Evolutionary conservation across 352 stramenopile species (phyloP).

Genomic region (Phytopythium boreale): DNA sequence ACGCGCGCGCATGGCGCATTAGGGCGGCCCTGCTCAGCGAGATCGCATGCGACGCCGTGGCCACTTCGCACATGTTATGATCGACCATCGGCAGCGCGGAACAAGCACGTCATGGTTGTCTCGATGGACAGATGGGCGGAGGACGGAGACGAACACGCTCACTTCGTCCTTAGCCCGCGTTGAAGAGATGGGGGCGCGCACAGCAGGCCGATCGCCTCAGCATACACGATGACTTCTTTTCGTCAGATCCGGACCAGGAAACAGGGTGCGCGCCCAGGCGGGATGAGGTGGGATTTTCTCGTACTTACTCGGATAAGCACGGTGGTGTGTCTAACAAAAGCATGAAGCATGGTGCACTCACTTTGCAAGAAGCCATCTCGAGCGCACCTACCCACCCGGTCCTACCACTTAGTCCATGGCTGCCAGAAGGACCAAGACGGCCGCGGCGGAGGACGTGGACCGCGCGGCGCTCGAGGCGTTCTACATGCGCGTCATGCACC

Average conservation of each 20-base stretch:
- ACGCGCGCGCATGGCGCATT: too few species aligned
- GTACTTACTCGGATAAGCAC: background rate
- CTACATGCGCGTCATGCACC: conserved; percentile 57
- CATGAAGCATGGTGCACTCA: background rate
- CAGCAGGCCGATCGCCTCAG: too few species aligned
- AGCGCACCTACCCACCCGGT: background rate
- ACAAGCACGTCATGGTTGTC: too few species aligned
- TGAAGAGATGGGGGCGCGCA: background rate
- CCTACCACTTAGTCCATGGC: too few species aligned
- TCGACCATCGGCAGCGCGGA: too few species aligned
- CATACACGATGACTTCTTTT: background rate
- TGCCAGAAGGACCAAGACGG: background rate
- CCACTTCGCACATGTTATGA: too few species aligned
- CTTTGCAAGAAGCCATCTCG: background rate
- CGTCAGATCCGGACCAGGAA: background rate
- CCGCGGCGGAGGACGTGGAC: background rate
- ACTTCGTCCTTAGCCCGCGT: background rate
- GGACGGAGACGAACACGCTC: too few species aligned
- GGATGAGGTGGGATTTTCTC: background rate
- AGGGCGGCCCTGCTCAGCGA: too few species aligned
- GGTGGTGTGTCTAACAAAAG: background rate
- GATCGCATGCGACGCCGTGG: too few species aligned
- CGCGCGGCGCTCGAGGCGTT: conserved; percentile 31
- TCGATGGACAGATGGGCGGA: too few species aligned
- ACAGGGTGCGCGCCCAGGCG: background rate